phyloP scores from a whole-genome alignment of 768 basidiomycete species.

The Hypholoma sublateritium region DNA sequence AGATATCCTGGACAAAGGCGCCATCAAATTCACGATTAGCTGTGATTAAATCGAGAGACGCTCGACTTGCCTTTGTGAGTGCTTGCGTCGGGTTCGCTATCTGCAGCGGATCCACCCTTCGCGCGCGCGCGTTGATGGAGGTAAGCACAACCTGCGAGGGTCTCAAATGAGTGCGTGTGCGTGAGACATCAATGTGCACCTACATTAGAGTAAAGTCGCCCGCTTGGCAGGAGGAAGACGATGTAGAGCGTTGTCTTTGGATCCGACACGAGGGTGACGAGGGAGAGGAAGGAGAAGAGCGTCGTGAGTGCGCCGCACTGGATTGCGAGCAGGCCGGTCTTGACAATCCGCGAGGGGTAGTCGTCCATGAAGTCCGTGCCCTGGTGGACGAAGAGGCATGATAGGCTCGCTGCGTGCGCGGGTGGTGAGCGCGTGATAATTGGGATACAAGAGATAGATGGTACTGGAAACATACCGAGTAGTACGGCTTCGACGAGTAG shows the following conservation, averaged over 20 bases:
- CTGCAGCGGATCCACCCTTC: too few relatives aligned
- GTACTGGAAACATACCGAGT: too few relatives aligned
- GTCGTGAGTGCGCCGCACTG: conserved; percentile 35
- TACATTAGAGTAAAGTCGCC: conserved; percentile 43
- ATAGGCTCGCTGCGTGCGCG: background rate
- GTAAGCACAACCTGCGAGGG: background rate
- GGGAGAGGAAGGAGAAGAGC: conserved; percentile 33
- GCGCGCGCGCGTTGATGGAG: background rate
- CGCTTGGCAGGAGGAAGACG: conserved; percentile 39
- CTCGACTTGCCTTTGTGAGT: background rate
- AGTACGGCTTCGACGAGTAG: background rate
- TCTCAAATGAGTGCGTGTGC: too few relatives aligned
- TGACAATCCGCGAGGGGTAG: background rate
- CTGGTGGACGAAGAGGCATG: background rate
- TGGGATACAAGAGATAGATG: too few relatives aligned
- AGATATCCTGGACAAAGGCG: background rate
- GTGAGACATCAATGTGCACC: conserved; percentile 6
- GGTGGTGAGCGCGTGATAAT: too few relatives aligned
- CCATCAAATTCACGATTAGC: background rate
- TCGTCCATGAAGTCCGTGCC: background rate
- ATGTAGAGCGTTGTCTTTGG: conserved; percentile 31
- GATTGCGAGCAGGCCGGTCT: conserved; percentile 10
- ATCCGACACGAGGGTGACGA: conserved; percentile 28
- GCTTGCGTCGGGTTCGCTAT: background rate
- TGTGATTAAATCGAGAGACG: background rate